Percentiles rank a stretch among this genome's conserved stretches.
Evolutionary conservation across 805 yeast genomes (phyloP).

Genomic region (Starmerella sp.): DNA sequence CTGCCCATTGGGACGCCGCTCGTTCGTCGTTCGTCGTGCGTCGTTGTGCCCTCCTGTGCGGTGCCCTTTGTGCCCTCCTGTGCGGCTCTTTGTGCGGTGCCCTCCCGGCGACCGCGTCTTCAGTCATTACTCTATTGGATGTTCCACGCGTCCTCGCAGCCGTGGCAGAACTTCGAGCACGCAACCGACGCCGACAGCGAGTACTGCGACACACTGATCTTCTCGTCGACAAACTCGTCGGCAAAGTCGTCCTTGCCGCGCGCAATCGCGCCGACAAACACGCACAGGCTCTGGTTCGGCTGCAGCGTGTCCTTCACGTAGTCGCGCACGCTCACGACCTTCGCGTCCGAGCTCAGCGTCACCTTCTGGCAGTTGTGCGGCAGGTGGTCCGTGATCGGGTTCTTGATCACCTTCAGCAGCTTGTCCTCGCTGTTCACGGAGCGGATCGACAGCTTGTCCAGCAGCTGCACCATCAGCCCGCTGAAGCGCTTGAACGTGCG

Average conservation of each 20-base stretch:
- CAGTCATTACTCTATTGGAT: conserved; percentile 37
- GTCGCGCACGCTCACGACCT: conserved; percentile 77
- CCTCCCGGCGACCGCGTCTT: too few species aligned
- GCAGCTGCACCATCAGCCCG: conserved; percentile 92
- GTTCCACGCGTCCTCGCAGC: conserved; percentile 97
- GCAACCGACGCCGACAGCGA: conserved; percentile 97
- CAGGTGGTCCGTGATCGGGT: conserved; percentile 92
- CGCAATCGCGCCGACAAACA: conserved; percentile 98
- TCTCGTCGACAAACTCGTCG: conserved; percentile 92
- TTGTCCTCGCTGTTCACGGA: conserved; percentile 94
- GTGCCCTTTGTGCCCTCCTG: too few species aligned
- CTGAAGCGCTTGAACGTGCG: conserved; percentile 96
- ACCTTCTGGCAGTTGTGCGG: conserved; percentile 93
- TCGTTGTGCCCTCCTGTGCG: too few species aligned
- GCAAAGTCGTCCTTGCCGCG: conserved; percentile 96
- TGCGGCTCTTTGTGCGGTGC: too few species aligned
- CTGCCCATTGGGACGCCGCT: too few species aligned
- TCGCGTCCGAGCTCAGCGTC: conserved; percentile 86
- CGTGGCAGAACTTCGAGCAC: conserved; percentile 95
- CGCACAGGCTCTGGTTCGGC: conserved; percentile 88
- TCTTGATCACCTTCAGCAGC: conserved; percentile 84
- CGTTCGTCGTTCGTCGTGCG: too few species aligned
- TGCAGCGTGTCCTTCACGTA: conserved; percentile 61
- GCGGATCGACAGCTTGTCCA: conserved; percentile 84
- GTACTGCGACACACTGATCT: conserved; percentile 88